Evolutionary conservation across 495 filamentous ascomycete species (phyloP).

Genomic region (Penicillium psychrofluorescens): DNA sequence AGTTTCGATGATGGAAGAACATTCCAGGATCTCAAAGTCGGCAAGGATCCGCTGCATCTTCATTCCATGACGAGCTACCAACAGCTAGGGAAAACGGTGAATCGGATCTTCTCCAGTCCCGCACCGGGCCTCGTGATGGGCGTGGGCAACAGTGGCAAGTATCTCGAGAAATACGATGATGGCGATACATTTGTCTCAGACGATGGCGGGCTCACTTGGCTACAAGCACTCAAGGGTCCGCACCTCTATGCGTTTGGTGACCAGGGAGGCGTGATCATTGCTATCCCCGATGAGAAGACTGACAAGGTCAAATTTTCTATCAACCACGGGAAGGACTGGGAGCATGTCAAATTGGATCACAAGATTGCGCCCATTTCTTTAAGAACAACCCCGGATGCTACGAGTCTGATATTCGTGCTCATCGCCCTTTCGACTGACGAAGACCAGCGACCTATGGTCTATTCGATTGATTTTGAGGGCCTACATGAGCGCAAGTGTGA

Average conservation of each 20-base stretch:
- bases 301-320: constrained; percentile 72
- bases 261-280: constrained; percentile 78
- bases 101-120: constrained; percentile 87
- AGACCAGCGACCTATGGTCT: constrained; percentile 45
- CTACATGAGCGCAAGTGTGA: constrained; percentile 77
- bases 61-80: constrained; percentile 74
- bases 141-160: constrained; percentile 76
- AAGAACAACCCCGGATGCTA: constrained; percentile 84
- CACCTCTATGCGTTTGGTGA: constrained; percentile 96
- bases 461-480: constrained; percentile 73
- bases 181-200: constrained; percentile 82
- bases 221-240: constrained; percentile 60
- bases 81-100: constrained; percentile 35
- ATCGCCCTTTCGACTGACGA: constrained; percentile 42
- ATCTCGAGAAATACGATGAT: constrained; percentile 56
- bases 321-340: constrained; percentile 80
- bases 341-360: constrained; percentile 52
- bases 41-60: constrained; percentile 61
- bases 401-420: constrained; percentile 81
- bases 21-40: constrained; percentile 58
- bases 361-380: constrained; percentile 58
- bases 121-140: constrained; percentile 92
- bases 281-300: constrained; percentile 60
- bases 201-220: constrained; percentile 85
- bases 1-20: constrained; percentile 90